Evolutionary conservation across 1,139 yeast species (phyloP), one percentile per base, ranked within the genome.

Genomic region (Debaryomyces sp.): DNA sequence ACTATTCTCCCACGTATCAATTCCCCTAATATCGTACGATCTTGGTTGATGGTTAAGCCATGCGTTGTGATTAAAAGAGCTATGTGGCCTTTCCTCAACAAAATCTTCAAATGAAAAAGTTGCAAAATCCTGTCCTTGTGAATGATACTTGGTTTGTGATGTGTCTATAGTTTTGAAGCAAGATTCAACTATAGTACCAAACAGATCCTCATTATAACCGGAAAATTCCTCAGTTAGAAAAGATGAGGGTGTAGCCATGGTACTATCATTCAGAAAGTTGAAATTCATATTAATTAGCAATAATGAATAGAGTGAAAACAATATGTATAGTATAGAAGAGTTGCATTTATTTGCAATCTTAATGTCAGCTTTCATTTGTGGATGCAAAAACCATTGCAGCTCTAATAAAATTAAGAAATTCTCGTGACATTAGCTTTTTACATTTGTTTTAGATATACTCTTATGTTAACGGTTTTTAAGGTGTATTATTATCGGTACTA

Each of bases 261-360:
- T 18, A 37, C 43, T 24, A 27, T 38, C 46, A 30, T 44, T 33
- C 9, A 38, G 38, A 22, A 44, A 32, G 32, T 44, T 44, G 43
- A 44, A 44, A 41, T 37, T 45, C 47, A 45, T 40, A 33, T 30
- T 41, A 30, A 23, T 30, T 29, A 41, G 34, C 34, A 29, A 22
- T 41, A 30, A 30, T 30, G 33, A 39, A 27, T 26, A 9, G 9
- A 32, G 6, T 32, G 22, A 32, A 21, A 21, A n/a, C 4, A 18
- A 21, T 35, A 21, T 10, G n/a, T 18, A 21, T 35, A 10, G 6
- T 21, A 35, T 13, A 10, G 22, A 30, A 12, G 10, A 30, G 27
- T 10, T 41, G 27, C 27, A 21, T 21, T 5, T 18, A 30, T n/a
- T 10, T 30, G 12, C 26, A 21, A 2, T 17, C n/a, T n/a, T 41